These are phyloP conservation scores for Pilasporangium apinafurcum DNA, from an alignment of 352 stramenopile genomes.

Conservation along the genomic window DNA sequence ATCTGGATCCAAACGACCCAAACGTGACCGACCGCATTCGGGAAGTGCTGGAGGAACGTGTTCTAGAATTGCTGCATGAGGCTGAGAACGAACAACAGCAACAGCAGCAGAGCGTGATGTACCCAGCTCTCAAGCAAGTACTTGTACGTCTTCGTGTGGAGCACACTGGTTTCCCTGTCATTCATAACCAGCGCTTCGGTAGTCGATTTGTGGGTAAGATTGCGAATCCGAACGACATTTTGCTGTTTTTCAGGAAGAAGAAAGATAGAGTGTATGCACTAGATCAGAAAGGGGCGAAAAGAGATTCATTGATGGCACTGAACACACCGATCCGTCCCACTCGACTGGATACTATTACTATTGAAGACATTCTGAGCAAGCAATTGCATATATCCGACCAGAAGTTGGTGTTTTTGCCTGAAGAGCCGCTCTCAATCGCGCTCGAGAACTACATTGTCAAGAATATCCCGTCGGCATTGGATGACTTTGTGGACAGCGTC, in stretches of 20 bases:
- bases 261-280: constrained; percentile 37
- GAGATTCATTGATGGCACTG: too few species aligned
- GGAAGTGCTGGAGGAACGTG: constrained; percentile 53
- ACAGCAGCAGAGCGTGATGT: constrained; percentile 10
- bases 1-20: constrained; percentile 89
- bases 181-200: constrained; percentile 87
- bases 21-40: constrained; percentile 69
- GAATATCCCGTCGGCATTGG: constrained; percentile 70
- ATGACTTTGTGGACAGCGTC: constrained; percentile 66
- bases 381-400: constrained; percentile 59
- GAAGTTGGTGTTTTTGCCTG: constrained; percentile 71
- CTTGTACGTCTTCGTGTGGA: constrained; percentile 85
- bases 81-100: constrained; percentile 40
- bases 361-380: constrained; percentile 71
- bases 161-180: constrained; percentile 81
- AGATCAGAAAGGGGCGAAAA: constrained; percentile 34
- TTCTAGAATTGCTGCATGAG: constrained; percentile 63
- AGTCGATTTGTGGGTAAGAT: constrained; percentile 79
- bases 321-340: constrained; percentile 47
- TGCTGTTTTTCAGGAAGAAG: constrained; percentile 77
- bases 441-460: constrained; percentile 81
- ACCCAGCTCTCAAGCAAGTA: constrained; percentile 39
- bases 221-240: constrained; percentile 85
- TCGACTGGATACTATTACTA: constrained; percentile 58
- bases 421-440: constrained; percentile 56